phyloP scores from a whole-genome alignment of 805 yeast species.

The Yamadazyma nakazawae region DNA sequence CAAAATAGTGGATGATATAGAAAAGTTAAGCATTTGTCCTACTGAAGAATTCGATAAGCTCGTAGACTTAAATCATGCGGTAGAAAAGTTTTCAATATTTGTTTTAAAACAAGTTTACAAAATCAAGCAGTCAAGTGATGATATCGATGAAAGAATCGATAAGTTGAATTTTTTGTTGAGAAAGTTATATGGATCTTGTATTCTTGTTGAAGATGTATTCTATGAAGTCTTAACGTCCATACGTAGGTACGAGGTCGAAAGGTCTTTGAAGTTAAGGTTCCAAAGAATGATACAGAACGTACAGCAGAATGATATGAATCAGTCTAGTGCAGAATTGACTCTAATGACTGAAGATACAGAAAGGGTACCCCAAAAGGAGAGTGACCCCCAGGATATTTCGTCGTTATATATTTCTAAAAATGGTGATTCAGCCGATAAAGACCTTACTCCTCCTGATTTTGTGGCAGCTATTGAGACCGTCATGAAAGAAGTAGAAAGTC shows the following conservation, averaged over 20 bases:
- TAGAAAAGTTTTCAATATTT: constrained; percentile 8
- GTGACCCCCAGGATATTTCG: neutral
- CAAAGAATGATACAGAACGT: neutral
- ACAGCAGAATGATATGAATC: neutral
- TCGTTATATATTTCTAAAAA: neutral
- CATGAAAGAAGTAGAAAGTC: neutral
- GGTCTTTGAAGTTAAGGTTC: neutral
- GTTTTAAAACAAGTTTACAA: constrained; percentile 11
- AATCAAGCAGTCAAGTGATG: constrained; percentile 11
- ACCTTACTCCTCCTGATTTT: neutral
- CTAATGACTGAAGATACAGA: neutral
- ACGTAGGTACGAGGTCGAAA: constrained; percentile 10
- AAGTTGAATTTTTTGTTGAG: constrained; percentile 22
- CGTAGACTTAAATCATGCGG: constrained; percentile 15
- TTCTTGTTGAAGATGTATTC: constrained; percentile 22
- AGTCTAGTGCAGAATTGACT: neutral
- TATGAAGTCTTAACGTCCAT: constrained; percentile 17
- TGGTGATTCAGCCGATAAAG: neutral
- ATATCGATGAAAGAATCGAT: constrained; percentile 18
- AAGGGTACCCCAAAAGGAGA: neutral
- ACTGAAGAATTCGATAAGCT: constrained; percentile 19
- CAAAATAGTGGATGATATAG: constrained; percentile 12
- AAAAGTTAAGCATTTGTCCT: constrained; percentile 19
- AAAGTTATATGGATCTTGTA: constrained; percentile 30
- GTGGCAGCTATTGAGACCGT: neutral